Conservation (phyloP, 2,329 filamentous ascomycete species). For the Chrysoporthe cubensis region DNA sequence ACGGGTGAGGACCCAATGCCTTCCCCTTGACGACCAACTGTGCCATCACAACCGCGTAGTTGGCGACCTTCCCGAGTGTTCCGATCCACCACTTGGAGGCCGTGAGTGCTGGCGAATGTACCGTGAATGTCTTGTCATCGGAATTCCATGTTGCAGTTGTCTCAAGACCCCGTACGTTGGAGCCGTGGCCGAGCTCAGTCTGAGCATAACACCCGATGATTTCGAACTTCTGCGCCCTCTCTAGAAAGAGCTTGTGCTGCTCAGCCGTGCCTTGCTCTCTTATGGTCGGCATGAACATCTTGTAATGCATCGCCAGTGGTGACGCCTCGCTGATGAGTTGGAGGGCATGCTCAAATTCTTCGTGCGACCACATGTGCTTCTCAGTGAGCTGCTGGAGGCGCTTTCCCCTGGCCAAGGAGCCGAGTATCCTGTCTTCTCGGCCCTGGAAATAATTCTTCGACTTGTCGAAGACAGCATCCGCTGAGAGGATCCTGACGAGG, state of each 20-base stretch:
- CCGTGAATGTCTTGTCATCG: conserved; percentile 72
- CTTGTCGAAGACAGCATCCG: conserved; percentile 76
- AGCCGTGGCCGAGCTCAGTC: conserved; percentile 79
- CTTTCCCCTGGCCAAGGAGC: conserved; percentile 72
- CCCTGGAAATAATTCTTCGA: conserved; percentile 77
- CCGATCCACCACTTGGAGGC: conserved; percentile 88
- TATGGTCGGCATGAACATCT: conserved; percentile 58
- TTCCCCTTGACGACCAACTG: conserved; percentile 73
- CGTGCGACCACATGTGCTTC: conserved; percentile 67
- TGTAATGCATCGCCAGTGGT: conserved; percentile 73
- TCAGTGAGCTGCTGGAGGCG: conserved; percentile 67
- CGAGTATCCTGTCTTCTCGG: conserved; percentile 69
- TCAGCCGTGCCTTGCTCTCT: conserved; percentile 73
- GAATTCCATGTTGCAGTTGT: conserved; percentile 76
- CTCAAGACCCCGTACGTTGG: conserved; percentile 74
- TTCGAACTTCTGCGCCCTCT: conserved; percentile 69
- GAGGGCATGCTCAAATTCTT: conserved; percentile 67
- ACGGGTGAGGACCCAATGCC: conserved; percentile 74
- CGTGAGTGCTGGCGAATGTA: conserved; percentile 75
- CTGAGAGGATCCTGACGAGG: conserved; percentile 66
- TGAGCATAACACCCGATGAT: conserved; percentile 81
- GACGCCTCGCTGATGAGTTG: conserved; percentile 74
- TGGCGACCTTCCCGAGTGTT: conserved; percentile 74
- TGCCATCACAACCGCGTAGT: conserved; percentile 79
- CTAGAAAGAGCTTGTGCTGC: conserved; percentile 74